phyloP scores from a whole-genome alignment of 352 stramenopile genomes.

The Phytophthora agathidicida region DNA sequence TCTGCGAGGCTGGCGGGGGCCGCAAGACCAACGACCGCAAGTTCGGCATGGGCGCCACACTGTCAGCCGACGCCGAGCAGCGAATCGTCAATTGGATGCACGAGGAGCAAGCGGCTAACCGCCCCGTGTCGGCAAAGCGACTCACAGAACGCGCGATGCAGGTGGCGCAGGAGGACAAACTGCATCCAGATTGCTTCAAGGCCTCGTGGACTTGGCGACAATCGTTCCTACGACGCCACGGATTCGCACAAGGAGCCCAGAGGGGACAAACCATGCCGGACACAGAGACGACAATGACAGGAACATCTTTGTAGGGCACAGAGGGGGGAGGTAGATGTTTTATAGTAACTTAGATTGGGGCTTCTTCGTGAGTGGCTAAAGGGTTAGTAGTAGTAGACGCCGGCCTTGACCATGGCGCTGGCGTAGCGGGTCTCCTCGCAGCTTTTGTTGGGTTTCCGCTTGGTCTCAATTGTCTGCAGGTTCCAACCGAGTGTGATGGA shows the following conservation, averaged over 20 bases:
- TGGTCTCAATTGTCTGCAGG: slow-evolving; percentile 46
- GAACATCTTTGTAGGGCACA: slow-evolving; percentile 8
- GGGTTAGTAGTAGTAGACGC: slow-evolving; percentile 74
- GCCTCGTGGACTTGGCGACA: slow-evolving; percentile 35
- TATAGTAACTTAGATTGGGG: not conserved
- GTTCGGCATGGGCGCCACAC: slow-evolving; percentile 27
- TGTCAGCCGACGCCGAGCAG: slow-evolving; percentile 19
- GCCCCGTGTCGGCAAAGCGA: slow-evolving; percentile 13
- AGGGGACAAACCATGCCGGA: not conserved
- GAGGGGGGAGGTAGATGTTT: slow-evolving; percentile 1
- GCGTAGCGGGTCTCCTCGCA: slow-evolving; percentile 74
- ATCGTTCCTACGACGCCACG: slow-evolving; percentile 29
- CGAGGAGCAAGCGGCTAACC: slow-evolving; percentile 13
- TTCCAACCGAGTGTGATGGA: slow-evolving; percentile 60
- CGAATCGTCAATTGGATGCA: slow-evolving; percentile 26
- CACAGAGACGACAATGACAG: not conserved
- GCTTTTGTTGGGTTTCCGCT: slow-evolving; percentile 62
- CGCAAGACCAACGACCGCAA: slow-evolving; percentile 29
- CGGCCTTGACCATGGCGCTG: slow-evolving; percentile 77
- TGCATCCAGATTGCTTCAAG: slow-evolving; percentile 30
- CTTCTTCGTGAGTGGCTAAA: not conserved
- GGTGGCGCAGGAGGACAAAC: slow-evolving; percentile 17
- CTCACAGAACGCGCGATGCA: slow-evolving; percentile 23
- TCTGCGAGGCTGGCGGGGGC: slow-evolving; percentile 23
- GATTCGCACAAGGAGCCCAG: slow-evolving; percentile 10